Base-by-base conservation (phyloP, 768 basidiomycete species). In the Sporobolomyces roseus region DNA sequence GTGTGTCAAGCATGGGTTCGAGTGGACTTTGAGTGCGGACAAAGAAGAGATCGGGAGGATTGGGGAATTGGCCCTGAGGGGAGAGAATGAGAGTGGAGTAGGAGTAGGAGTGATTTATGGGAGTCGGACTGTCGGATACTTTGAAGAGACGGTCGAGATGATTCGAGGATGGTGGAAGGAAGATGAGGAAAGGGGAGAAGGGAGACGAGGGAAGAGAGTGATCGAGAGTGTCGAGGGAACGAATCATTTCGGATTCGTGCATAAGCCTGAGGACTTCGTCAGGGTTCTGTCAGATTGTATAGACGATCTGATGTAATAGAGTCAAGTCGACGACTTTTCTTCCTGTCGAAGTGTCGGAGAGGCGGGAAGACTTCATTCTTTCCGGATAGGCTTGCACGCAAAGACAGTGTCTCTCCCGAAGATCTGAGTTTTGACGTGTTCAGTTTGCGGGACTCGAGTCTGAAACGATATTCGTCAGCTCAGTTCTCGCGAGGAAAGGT, bases 241-340 rank as follows among this genome's bases (percentile, higher is more conserved):
- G 48, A 70, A 70, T 27, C 69, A 70, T 21, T 70, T 70, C 36
- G 69, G 54, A 33, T 66, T 65, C 35, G 64, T 70, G 32, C 69
- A 70, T 21, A 32, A 63, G 50, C 69, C 69, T 14, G n/a, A 25
- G 33, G 61, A 43, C 54, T 70, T 70, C 41, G 54, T 36, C 0
- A 4, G 38, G 3, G 55, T 36, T 2, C 35, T 70, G 19, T 13
- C 38, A 5, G 64, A 53, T 49, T 30, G 61, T 21, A 9, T 70
- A 0, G 50, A 59, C 9, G 54, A 63, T 52, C n/a, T 56, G 29
- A 23, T 4, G 49, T 51, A 29, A 46, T n/a, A 3, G 35, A 36
- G 53, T 10, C 30, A 33, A 54, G 21, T 13, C 21, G 17, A 12
- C 10, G 14, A 9, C 8, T 17, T 23, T 48, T n/a, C 38, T 17